Base-by-base conservation (phyloP, 73 alveolate genomes). In the Tetrahymena malaccensis region DNA sequence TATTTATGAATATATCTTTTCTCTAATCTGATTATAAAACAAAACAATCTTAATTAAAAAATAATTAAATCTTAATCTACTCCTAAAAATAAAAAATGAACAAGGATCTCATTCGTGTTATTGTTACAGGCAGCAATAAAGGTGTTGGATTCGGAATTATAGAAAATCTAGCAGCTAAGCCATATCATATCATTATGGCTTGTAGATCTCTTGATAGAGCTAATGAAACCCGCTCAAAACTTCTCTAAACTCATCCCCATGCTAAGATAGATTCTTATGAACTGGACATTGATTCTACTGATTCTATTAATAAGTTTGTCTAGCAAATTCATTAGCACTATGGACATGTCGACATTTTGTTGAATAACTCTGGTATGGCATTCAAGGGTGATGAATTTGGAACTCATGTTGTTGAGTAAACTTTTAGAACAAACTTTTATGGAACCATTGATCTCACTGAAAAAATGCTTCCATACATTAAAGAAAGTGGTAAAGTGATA, bases 391-490 rank as follows among this genome's bases (percentile, higher is more conserved):
- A 96, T 93, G 94, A 93, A 19, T 94, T 85, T 93, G 96, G 96
- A 85, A 34, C 93, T 22, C 94, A 97, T 85, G 83, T 96, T 84
- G 96, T 96, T 55, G 94, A 94, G 95, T 94, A 84, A 94, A 43
- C 96, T 38, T 94, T 96, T 44, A 94, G 85, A 44, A 93, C 96
- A 31, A 97, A 97, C 95, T 97, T 96, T 94, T 97, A 85, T 94
- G 98, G 98, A 25, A 97, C 98, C 21, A 94, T 97, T 57, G 97
- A 97, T 94, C 94, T 97, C 57, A 96, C 98, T 9, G 98, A 97
- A 96, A 96, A 97, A 94, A 93, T 97, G 94, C 31, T 97, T n/a
- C 96, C 97, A 40, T 85, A 96, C 83, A 94, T 97, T 43, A 94
- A 85, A 58, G 85, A 96, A 37, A 97, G 94, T 43, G 98, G 98